Evolutionary conservation across 257 asterid species (phyloP).

Genomic region (Catharanthus roseus): DNA sequence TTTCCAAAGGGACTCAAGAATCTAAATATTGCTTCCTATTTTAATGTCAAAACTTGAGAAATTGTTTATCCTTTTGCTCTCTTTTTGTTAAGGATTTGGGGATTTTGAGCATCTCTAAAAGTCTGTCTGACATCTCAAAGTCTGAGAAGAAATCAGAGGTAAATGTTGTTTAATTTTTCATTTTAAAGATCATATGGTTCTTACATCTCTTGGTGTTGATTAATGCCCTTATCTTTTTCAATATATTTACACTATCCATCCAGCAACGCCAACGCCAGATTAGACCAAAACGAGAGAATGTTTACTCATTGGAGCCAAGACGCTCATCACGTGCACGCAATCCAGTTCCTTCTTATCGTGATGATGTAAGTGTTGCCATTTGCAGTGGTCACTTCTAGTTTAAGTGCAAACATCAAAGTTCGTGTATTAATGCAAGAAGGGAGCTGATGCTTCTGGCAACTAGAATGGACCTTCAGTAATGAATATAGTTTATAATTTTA

Average conservation of each 20-base stretch:
- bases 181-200: not conserved
- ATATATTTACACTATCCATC: slow-evolving; percentile 16
- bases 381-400: not conserved
- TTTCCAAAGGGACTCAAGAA: not conserved
- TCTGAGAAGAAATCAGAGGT: slow-evolving; percentile 58
- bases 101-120: slow-evolving; percentile 51
- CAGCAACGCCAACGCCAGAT: slow-evolving; percentile 40
- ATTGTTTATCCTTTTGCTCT: not conserved
- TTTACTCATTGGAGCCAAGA: slow-evolving; percentile 56
- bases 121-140: slow-evolving; percentile 45
- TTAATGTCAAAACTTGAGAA: not conserved
- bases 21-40: not conserved
- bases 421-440: not conserved
- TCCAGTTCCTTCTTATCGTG: slow-evolving; percentile 56
- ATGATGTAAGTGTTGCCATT: slow-evolving; percentile 50
- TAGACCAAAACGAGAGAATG: slow-evolving; percentile 28
- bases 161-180: slow-evolving; percentile 18
- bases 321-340: slow-evolving; percentile 80
- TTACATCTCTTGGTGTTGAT: not conserved
- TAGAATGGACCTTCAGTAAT: not conserved
- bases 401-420: not conserved
- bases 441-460: not conserved
- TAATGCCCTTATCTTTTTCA: not conserved
- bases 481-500: not conserved
- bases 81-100: slow-evolving; percentile 65